phyloP scores from a whole-genome alignment of 2,329 filamentous ascomycete genomes.

The Fusarium coffeatum region DNA sequence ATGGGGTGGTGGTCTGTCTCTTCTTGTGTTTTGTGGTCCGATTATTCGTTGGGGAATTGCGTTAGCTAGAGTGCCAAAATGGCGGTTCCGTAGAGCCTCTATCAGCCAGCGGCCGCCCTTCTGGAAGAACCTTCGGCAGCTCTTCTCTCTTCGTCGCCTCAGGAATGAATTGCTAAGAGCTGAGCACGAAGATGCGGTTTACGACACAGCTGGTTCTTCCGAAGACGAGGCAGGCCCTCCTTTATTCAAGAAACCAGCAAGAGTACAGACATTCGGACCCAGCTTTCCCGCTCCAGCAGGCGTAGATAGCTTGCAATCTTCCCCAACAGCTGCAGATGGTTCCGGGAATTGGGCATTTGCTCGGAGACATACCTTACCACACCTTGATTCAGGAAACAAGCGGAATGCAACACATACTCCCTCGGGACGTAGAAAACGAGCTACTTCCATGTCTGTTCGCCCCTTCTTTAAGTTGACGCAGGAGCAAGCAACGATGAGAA shows the following conservation, averaged over 20 bases:
- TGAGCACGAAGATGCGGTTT: slow-evolving; percentile 48
- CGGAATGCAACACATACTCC: slow-evolving; percentile 66
- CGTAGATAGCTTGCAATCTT: slow-evolving; percentile 31
- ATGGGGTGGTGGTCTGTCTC: slow-evolving; percentile 82
- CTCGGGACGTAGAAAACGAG: slow-evolving; percentile 73
- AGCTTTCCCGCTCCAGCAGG: slow-evolving; percentile 16
- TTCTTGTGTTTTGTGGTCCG: slow-evolving; percentile 78
- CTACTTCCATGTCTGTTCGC: slow-evolving; percentile 71
- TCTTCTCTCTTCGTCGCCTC: slow-evolving; percentile 60
- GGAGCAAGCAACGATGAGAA: slow-evolving; percentile 78
- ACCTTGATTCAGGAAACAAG: slow-evolving; percentile 49
- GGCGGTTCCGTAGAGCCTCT: slow-evolving; percentile 78
- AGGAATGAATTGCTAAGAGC: slow-evolving; percentile 54
- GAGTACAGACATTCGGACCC: slow-evolving; percentile 50
- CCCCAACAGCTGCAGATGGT: slow-evolving; percentile 32
- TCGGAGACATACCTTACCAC: slow-evolving; percentile 66
- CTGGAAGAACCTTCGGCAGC: slow-evolving; percentile 56
- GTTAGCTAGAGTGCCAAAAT: slow-evolving; percentile 88
- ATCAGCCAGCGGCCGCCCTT: slow-evolving; percentile 51
- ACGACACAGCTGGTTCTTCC: slow-evolving; percentile 49
- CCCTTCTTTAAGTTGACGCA: slow-evolving; percentile 85
- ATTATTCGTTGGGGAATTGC: slow-evolving; percentile 86
- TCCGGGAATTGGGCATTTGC: slow-evolving; percentile 38
- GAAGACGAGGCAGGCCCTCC: slow-evolving; percentile 48
- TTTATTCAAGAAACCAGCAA: slow-evolving; percentile 35